phyloP scores from a whole-genome alignment of 2,329 filamentous ascomycete genomes.

The Dactylellina parvicollis region DNA sequence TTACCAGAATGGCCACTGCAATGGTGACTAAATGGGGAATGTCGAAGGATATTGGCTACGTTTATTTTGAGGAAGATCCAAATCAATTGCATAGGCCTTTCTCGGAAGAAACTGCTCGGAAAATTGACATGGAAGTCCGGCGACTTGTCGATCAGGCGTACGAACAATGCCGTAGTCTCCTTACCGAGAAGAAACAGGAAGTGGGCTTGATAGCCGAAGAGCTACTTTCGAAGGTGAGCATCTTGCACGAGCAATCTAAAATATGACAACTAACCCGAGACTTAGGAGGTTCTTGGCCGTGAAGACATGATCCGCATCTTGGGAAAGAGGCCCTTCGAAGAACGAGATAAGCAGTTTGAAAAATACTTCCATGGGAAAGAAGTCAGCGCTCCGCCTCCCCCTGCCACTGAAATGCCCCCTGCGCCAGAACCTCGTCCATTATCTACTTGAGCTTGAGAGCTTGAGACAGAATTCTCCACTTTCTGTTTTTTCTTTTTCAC shows the following conservation, averaged over 20 bases:
- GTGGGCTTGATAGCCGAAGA: constrained; percentile 92
- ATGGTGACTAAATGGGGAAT: constrained; percentile 99
- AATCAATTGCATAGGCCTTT: constrained; percentile 93
- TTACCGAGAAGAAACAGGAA: constrained; percentile 86
- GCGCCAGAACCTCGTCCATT: constrained; percentile 52
- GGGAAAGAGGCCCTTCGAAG: constrained; percentile 83
- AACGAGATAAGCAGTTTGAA: constrained; percentile 80
- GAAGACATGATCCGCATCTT: constrained; percentile 93
- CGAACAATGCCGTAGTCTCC: constrained; percentile 83
- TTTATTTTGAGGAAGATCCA: constrained; percentile 85
- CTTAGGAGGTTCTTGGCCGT: constrained; percentile 78
- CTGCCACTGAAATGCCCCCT: constrained; percentile 57
- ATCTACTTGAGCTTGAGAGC: constrained; percentile 11
- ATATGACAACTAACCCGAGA: background rate
- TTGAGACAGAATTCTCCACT: constrained; percentile 12
- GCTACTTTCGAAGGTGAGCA: constrained; percentile 74
- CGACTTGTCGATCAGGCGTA: constrained; percentile 93
- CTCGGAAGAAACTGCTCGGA: constrained; percentile 89
- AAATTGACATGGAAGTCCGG: constrained; percentile 90
- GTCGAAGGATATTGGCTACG: constrained; percentile 90
- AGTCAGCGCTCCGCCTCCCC: constrained; percentile 70
- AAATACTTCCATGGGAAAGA: constrained; percentile 82
- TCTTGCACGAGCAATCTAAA: background rate
- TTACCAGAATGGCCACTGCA: constrained; percentile 90
- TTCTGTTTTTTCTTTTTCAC: background rate